A percentile compares a stretch with the other conserved stretches of the same genome.
Evolutionary conservation across 805 yeast genomes (phyloP).

Genomic region (Wickerhamiella azyma): DNA sequence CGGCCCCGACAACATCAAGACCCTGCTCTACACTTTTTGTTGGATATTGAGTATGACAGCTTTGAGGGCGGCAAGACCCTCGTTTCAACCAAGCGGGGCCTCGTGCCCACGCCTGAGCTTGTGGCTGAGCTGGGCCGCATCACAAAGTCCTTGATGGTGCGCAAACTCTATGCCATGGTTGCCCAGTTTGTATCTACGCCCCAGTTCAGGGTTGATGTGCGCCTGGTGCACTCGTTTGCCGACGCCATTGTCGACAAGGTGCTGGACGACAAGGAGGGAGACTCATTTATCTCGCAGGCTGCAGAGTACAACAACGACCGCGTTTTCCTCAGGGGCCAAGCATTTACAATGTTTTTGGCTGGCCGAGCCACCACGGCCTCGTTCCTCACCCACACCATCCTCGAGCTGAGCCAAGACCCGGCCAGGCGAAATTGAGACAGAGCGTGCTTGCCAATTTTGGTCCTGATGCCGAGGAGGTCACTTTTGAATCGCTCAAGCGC

Average conservation of each 20-base stretch:
- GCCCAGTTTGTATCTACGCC: constrained; percentile 10
- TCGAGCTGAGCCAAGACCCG: constrained; percentile 28
- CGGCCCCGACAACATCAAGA: constrained; percentile 24
- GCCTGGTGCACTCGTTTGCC: constrained; percentile 25
- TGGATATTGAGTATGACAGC: constrained; percentile 23
- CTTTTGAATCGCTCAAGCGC: constrained; percentile 31
- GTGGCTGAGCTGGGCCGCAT: constrained; percentile 15
- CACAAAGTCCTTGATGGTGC: constrained; percentile 14
- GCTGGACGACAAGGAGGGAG: constrained; percentile 22
- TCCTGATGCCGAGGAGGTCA: constrained; percentile 10
- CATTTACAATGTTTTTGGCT: constrained; percentile 32
- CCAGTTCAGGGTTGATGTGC: constrained; percentile 25
- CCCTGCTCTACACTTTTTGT: constrained; percentile 31
- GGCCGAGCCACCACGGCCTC: constrained; percentile 37
- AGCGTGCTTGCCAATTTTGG: constrained; percentile 6
- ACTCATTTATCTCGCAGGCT: constrained; percentile 19
- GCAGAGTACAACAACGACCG: constrained; percentile 21
- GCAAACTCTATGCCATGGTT: constrained; percentile 13
- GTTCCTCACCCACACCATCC: constrained; percentile 29
- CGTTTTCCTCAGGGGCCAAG: constrained; percentile 30
- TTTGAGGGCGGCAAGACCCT: constrained; percentile 10
- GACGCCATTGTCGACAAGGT: constrained; percentile 28
- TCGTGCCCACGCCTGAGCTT: constrained; percentile 7
- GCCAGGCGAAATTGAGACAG: constrained; percentile 20
- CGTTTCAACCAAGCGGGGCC: constrained; percentile 8